phyloP scores from a whole-genome alignment of 2,329 filamentous ascomycete genomes.

The Boeremia lycopersici region DNA sequence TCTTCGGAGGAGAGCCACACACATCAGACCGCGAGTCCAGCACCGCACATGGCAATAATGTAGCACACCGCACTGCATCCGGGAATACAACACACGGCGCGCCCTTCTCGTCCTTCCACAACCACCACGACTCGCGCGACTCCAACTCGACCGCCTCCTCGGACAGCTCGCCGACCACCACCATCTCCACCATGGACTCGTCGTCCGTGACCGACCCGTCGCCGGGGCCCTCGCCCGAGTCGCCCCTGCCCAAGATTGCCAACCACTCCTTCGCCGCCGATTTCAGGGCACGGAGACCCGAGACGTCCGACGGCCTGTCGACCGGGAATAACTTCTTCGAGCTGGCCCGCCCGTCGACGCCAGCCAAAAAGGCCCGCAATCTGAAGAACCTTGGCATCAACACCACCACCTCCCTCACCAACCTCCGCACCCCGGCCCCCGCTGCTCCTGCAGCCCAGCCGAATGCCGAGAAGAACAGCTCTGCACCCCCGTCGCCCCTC shows the following conservation, averaged over 20 bases:
- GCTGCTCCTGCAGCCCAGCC: constrained; percentile 61
- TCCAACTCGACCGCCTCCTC: constrained; percentile 86
- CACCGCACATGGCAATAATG: constrained; percentile 36
- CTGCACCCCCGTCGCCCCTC: constrained; percentile 73
- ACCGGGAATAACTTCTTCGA: constrained; percentile 59
- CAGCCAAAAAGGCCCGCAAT: constrained; percentile 75
- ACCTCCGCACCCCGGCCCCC: constrained; percentile 55
- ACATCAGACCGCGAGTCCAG: constrained; percentile 21
- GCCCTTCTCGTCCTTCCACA: constrained; percentile 58
- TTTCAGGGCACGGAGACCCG: constrained; percentile 47
- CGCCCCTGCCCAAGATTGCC: constrained; percentile 75
- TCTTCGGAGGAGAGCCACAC: constrained; percentile 68
- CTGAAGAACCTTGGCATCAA: constrained; percentile 85
- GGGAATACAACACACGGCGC: constrained; percentile 40
- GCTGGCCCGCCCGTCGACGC: constrained; percentile 54
- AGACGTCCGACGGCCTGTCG: constrained; percentile 51
- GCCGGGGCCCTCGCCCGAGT: constrained; percentile 88
- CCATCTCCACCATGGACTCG: constrained; percentile 89
- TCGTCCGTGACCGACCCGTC: constrained; percentile 89
- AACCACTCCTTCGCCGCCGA: constrained; percentile 71
- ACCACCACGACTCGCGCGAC: constrained; percentile 71
- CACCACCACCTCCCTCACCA: constrained; percentile 57
- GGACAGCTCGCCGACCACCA: constrained; percentile 94
- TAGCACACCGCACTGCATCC: constrained; percentile 44
- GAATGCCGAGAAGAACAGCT: constrained; percentile 53